Base-by-base conservation (phyloP, 441 rosid species). In the Raphanus hybrid region DNA sequence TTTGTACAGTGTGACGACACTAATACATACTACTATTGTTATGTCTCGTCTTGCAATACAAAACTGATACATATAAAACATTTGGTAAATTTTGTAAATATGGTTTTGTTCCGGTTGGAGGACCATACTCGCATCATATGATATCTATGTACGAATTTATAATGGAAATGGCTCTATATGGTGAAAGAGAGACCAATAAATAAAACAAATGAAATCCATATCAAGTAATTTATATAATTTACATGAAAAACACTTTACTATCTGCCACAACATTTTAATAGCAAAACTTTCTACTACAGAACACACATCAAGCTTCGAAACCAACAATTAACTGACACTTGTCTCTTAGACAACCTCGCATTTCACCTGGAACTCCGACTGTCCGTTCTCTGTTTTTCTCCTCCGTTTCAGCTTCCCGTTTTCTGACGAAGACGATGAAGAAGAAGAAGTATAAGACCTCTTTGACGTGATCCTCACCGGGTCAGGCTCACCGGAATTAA, bases 401-500 rank as follows among this genome's bases (percentile, higher is more conserved):
- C 34, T 29, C 34, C 34, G 5, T 29, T 29, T 29, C 34, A 29
- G 34, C 34, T 29, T 29, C 34, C 34, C 34, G 34, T 29, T 29
- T 29, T 29, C 34, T 1, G 34, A 29, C 34, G 57, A 14, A 5
- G 58, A 52, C 16, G 55, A 34, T 34, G 37, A 34, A 35, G 39
- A 50, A 3, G 59, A 55, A 23, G 57, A 50, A 15, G 60, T 26
- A 0, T 84, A 4, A 0, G 90, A 73, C 69, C 99, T 82, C 87
- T 91, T 95, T 0, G 97, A 82, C 9, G 89, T 90, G 55, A 95
- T 84, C 61, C 99, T 80, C 0, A 95, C 92, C 8, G 99, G 99
- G 34, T 91, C 96, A 0, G 99, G 99, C 78, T 95, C 97, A 1
- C 98, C 98, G 9, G 96, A 91, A 27, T 95, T 95, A 16, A 95